Evolutionary conservation across 2,329 filamentous ascomycete genomes (phyloP), one percentile per base, ranked within the genome.

Genomic region (Fusarium sp.): DNA sequence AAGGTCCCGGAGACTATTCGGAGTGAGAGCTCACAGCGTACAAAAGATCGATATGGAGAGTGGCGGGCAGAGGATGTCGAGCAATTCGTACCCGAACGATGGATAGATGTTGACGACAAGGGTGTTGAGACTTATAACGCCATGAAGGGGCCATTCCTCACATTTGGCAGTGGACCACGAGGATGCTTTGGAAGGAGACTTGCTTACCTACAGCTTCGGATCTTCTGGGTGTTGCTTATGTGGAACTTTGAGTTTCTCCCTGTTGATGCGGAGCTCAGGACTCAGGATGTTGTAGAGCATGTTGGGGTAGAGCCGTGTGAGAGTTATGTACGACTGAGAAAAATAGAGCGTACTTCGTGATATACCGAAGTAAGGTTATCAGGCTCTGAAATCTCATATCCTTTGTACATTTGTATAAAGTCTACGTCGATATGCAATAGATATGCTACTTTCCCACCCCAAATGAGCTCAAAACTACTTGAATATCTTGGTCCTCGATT

Each of bases 141-240:
- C 6, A 45, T 55, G 12, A 42, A 32, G 17, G 59, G 59, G 2
- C 59, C 39, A 2, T 39, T 34, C 5, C 24, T 62, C 4, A 30
- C 48, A 11, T 62, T 62, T 15, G 39, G 48, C 3, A 24, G 26
- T 36, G 48, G 59, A 15, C 38, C 30, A 5, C 18, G 59, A 22
- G 48, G 59, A 9, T 62, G 59, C 30, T 62, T 11, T 34, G 59
- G 59, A 3, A 55, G 36, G 22, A n/a, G 39, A 14, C 59, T 62
- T 45, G 55, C n/a, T 20, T 58, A 47, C 24, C 32, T 58, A 3
- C 28, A 58, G 44, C 42, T 58, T 13, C 42, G 24, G 11, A 20
- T 57, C 13, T 41, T 57, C 8, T 44, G 39, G n/a, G 41, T 41
- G 1, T 44, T 57, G 10, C 30, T 57, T 9, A 30, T 57, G 5